Conservation (phyloP, 768 basidiomycete species). For the Asterophora lycoperdoides region DNA sequence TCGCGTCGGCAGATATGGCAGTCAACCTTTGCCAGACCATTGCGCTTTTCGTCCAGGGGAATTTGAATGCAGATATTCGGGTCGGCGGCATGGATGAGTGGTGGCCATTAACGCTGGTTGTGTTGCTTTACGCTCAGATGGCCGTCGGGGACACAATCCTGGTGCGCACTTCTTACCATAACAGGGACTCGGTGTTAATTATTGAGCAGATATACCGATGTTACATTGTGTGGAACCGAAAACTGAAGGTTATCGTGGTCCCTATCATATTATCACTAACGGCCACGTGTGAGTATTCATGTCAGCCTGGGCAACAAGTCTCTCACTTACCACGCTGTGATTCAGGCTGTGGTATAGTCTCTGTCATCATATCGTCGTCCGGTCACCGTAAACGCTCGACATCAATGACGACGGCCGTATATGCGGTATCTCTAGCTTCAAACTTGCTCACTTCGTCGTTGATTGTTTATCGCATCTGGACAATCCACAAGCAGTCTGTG, state of each 20-base stretch:
- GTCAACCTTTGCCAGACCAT: neutral
- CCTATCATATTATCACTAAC: neutral
- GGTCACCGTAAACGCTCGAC: neutral
- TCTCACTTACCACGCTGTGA: neutral
- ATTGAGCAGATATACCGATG: constrained; percentile 6
- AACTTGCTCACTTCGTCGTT: constrained; percentile 6
- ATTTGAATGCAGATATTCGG: neutral
- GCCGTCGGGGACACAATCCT: constrained; percentile 1
- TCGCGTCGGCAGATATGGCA: neutral
- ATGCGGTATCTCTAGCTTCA: neutral
- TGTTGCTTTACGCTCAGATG: neutral
- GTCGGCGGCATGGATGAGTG: neutral
- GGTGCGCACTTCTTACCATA: neutral
- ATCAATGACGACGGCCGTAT: neutral
- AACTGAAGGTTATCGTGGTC: neutral
- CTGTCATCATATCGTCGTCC: neutral
- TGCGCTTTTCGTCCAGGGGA: neutral
- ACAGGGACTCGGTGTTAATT: neutral
- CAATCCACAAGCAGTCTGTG: constrained; percentile 1
- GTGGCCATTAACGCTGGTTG: neutral
- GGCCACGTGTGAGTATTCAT: neutral
- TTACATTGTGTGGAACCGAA: constrained; percentile 1
- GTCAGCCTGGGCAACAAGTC: no score
- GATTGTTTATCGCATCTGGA: constrained; percentile 6
- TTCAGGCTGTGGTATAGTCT: constrained; percentile 1